Base-by-base conservation (phyloP, 2,329 filamentous ascomycete species). In the Fusarium nelsonii region DNA sequence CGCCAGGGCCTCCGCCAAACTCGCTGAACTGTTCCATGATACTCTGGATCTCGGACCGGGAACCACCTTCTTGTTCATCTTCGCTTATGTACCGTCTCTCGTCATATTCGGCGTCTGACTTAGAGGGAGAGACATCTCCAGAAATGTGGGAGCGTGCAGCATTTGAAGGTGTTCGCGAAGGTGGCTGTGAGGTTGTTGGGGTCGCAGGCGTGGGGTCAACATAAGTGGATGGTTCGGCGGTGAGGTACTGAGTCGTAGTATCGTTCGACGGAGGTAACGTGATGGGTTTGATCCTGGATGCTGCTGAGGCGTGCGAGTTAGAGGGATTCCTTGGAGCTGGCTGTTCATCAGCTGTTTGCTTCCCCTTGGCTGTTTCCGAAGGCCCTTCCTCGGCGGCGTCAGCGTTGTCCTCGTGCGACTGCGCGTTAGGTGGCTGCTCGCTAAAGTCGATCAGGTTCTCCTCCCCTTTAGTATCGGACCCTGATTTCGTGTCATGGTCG, bases 1-100 rank as follows among this genome's bases (percentile, higher is more conserved):
- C 89, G 7, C 86, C 90, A 3, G 90, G 91, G 0, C 90, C 92
- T 52, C 89, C 88, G 30, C 88, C 88, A 51, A 88, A 88, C 75
- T 92, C 90, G 72, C 91, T 90, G 73, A 98, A 98, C 80, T 98
- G 96, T 67, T 93, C 93, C 93, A 99, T 98, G 78, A 99, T 98
- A 77, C 88, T 97, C 80, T 97, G 93, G 63, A 99, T 97, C 81
- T 99, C 96, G 8, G 91, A 90, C 62, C 89, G 88, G 2, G 92
- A 93, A 52, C 88, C 89, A 51, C 87, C 87, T 48, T 94, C 90
- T 23, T 88, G 86, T 56, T 88, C 86, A 74, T 89, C 88, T 74
- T 90, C 89, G 72, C 85, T 90, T 36, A 83, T 71, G 55, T 84
- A 85, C 62, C 80, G 81, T 71, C 84, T 87, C 51, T 89, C 88